These are phyloP conservation scores for Chrysoporthe puriensis DNA, from an alignment of 2,329 filamentous ascomycete genomes.

Conservation along the genomic window DNA sequence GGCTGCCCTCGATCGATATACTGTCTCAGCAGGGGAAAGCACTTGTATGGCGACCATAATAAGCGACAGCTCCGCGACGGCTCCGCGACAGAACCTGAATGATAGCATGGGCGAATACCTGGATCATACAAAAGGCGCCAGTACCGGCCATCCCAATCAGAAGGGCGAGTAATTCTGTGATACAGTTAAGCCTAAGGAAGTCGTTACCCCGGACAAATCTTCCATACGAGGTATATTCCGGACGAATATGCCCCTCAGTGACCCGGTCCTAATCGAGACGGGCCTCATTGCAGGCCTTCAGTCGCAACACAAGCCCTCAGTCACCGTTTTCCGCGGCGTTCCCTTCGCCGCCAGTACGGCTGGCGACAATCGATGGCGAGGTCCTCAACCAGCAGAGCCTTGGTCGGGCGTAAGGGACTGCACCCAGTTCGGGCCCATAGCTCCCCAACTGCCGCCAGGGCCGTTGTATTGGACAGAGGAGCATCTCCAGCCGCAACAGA, in stretches of 20 bases:
- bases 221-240: not conserved
- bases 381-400: constrained; percentile 33
- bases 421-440: constrained; percentile 35
- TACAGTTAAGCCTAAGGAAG: no score
- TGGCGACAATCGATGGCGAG: constrained; percentile 42
- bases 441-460: constrained; percentile 32
- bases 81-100: no score
- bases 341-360: constrained; percentile 45
- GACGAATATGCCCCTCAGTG: not conserved
- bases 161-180: no score
- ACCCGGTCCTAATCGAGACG: constrained; percentile 3
- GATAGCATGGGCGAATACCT: no score
- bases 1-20: not conserved
- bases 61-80: no score
- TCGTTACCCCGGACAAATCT: no score
- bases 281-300: constrained; percentile 2
- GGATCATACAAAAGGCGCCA: no score
- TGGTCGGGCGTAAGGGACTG: constrained; percentile 27
- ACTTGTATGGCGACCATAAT: no score
- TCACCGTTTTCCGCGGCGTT: constrained; percentile 42
- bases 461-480: constrained; percentile 29
- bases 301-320: not conserved
- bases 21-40: no score
- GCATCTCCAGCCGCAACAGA: constrained; percentile 31
- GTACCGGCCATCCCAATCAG: no score